Evolutionary conservation across 2,329 filamentous ascomycete species (phyloP).

Genomic region (Colletotrichum navitas): DNA sequence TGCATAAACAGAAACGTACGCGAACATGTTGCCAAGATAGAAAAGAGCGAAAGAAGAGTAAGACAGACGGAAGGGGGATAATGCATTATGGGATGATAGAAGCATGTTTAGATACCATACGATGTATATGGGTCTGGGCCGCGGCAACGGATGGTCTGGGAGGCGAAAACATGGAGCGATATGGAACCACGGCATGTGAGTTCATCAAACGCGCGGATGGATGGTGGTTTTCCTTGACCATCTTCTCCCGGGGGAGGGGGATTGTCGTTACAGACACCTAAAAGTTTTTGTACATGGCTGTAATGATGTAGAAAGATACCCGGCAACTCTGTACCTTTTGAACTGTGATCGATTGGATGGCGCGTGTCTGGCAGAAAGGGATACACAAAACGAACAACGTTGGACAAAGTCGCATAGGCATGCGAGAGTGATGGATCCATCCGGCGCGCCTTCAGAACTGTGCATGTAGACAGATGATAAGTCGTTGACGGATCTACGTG

Average conservation of each 20-base stretch:
- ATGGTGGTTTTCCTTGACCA: not conserved
- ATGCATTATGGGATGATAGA: slow-evolving; percentile 25
- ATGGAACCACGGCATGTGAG: slow-evolving; percentile 2
- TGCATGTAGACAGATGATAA: no score
- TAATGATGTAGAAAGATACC: slow-evolving; percentile 5
- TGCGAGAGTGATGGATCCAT: not conserved
- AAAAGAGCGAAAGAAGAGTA: not conserved
- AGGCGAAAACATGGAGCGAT: not conserved
- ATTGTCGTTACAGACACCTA: not conserved
- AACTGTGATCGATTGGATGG: not conserved
- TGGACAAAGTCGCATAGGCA: not conserved
- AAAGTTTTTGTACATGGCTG: not conserved
- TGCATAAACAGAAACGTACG: not conserved
- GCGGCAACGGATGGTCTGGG: not conserved
- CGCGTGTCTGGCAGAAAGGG: not conserved
- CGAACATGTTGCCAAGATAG: not conserved
- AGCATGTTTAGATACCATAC: slow-evolving; percentile 11
- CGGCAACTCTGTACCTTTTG: not conserved
- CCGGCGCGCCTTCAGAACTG: not conserved
- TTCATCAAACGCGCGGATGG: slow-evolving; percentile 3
- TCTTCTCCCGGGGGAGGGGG: no score
- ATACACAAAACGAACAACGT: not conserved
- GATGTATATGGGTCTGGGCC: not conserved
- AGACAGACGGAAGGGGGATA: not conserved
- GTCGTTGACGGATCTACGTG: no score